Evolutionary conservation across 441 rosid genomes (phyloP).

Genomic region (Adansonia gregorii): DNA sequence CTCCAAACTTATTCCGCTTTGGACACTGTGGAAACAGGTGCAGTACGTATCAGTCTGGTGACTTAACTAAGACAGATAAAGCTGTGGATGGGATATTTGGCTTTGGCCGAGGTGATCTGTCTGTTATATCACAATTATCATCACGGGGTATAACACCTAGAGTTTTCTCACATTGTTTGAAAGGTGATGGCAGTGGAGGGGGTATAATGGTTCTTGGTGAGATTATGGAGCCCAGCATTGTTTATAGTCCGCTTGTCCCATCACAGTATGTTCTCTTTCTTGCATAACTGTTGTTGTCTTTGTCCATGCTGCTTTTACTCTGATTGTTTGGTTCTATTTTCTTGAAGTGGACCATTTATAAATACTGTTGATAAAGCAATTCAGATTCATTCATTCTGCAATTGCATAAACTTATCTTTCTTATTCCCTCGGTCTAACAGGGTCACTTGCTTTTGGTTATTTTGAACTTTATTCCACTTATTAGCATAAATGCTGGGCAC

Average conservation of each 20-base stretch:
- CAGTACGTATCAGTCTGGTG: slow-evolving; percentile 72
- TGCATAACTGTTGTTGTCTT: slow-evolving; percentile 17
- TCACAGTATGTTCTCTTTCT: slow-evolving; percentile 54
- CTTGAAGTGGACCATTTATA: slow-evolving; percentile 7
- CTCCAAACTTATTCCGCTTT: slow-evolving; percentile 28
- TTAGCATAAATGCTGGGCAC: not conserved
- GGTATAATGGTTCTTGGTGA: slow-evolving; percentile 81
- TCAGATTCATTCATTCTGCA: not conserved
- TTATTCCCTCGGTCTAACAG: not conserved
- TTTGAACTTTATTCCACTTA: slow-evolving; percentile 2
- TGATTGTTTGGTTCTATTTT: slow-evolving; percentile 15
- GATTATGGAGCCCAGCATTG: slow-evolving; percentile 71
- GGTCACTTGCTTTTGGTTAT: not conserved
- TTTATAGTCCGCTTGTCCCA: slow-evolving; percentile 71
- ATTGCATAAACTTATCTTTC: not conserved
- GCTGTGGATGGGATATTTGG: slow-evolving; percentile 85
- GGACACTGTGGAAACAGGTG: slow-evolving; percentile 51
- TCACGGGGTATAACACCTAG: slow-evolving; percentile 68
- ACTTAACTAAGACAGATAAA: slow-evolving; percentile 65
- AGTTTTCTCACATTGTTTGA: slow-evolving; percentile 76
- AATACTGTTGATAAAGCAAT: not conserved
- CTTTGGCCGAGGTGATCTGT: slow-evolving; percentile 65
- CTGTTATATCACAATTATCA: slow-evolving; percentile 68
- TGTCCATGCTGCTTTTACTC: slow-evolving; percentile 4
- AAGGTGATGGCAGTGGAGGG: slow-evolving; percentile 73